Percentiles rank a stretch among this genome's conserved stretches.
Evolutionary conservation across 2,329 filamentous ascomycete species (phyloP).

Genomic region (Amesomyces nigricolor): DNA sequence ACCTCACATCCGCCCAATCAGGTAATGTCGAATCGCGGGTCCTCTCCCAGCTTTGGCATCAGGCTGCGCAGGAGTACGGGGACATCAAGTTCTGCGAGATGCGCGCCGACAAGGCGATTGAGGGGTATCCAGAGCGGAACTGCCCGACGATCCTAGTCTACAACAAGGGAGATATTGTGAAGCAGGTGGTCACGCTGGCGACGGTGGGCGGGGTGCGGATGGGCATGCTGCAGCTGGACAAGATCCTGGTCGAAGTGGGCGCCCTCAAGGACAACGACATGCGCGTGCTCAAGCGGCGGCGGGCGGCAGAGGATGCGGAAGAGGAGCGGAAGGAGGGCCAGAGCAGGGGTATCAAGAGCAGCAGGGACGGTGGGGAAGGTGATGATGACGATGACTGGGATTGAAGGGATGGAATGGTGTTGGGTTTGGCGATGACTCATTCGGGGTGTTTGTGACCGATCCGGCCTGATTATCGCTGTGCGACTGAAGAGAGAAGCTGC

Average conservation of each 20-base stretch:
- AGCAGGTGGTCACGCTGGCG: constrained; percentile 83
- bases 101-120: constrained; percentile 83
- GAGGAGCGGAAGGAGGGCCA: constrained; percentile 45
- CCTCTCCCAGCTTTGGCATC: constrained; percentile 77
- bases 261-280: constrained; percentile 74
- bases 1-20: constrained; percentile 71
- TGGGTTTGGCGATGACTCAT: constrained; percentile 12
- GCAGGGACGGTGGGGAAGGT: constrained; percentile 18
- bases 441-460: constrained; percentile 1
- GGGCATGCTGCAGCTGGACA: constrained; percentile 69
- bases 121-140: constrained; percentile 91
- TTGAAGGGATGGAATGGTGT: constrained; percentile 12
- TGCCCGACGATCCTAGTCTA: constrained; percentile 93
- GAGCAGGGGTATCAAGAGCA: constrained; percentile 39
- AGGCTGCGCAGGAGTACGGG: constrained; percentile 77
- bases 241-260: constrained; percentile 73
- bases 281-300: constrained; percentile 61
- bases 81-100: constrained; percentile 99
- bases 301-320: constrained; percentile 55
- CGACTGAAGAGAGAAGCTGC: background rate
- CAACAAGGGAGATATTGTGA: constrained; percentile 84
- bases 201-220: constrained; percentile 66
- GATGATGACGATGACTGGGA: constrained; percentile 32
- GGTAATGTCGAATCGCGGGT: constrained; percentile 82
- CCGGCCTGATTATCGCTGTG: background rate